Evolutionary conservation across 495 filamentous ascomycete species (phyloP).

Genomic region (Penicilliopsis zonata): DNA sequence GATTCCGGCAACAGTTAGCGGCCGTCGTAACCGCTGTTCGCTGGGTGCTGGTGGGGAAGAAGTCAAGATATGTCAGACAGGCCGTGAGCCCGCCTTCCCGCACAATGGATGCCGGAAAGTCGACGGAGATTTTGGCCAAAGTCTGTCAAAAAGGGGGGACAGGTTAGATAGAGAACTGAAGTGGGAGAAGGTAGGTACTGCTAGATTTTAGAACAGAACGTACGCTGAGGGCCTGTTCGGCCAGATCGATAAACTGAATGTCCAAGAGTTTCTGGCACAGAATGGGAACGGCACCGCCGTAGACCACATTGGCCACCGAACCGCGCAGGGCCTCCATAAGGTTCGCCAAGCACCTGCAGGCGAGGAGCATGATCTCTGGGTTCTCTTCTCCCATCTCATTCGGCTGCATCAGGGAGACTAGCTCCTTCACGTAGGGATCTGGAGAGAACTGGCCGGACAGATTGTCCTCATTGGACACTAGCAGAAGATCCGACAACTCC

Average conservation of each 20-base stretch:
- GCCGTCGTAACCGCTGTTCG: slow-evolving; percentile 93
- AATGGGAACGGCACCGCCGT: slow-evolving; percentile 87
- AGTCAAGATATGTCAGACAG: slow-evolving; percentile 89
- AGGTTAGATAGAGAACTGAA: slow-evolving; percentile 16
- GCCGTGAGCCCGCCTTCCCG: slow-evolving; percentile 91
- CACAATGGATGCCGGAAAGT: slow-evolving; percentile 92
- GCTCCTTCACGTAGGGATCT: slow-evolving; percentile 89
- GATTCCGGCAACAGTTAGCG: slow-evolving; percentile 94
- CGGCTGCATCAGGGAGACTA: slow-evolving; percentile 86
- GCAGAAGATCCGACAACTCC: slow-evolving; percentile 83
- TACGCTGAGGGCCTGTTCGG: slow-evolving; percentile 89
- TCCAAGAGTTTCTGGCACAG: slow-evolving; percentile 89
- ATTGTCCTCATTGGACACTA: slow-evolving; percentile 94
- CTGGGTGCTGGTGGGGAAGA: slow-evolving; percentile 95
- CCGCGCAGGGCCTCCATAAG: slow-evolving; percentile 94
- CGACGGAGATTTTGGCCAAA: slow-evolving; percentile 91
- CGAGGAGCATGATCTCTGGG: slow-evolving; percentile 94
- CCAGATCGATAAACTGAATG: slow-evolving; percentile 92
- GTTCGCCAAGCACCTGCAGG: slow-evolving; percentile 92
- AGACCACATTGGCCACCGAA: slow-evolving; percentile 90
- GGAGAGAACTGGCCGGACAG: slow-evolving; percentile 91
- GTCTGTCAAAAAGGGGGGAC: too few relatives aligned
- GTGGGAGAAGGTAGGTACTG: slow-evolving; percentile 4
- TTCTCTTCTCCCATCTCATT: slow-evolving; percentile 81
- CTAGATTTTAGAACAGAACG: slow-evolving; percentile 15